These are phyloP conservation scores for Plasmodium billcollinsi DNA, from an alignment of 169 alveolate genomes.

Conservation along the genomic window DNA sequence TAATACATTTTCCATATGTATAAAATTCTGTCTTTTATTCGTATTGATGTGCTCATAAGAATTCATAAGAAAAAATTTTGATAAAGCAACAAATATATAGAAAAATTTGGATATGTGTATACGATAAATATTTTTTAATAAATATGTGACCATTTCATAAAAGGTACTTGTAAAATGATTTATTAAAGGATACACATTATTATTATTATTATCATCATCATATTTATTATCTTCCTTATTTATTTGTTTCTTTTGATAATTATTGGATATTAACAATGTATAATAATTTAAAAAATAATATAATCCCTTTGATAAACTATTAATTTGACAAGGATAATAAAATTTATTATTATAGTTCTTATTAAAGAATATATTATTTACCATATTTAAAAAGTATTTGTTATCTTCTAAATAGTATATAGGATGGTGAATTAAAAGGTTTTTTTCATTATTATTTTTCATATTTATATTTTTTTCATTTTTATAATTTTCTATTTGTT, in stretches of 20 bases:
- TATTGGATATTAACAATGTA: background rate
- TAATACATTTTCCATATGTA: conserved; percentile 5
- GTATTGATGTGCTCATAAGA: background rate
- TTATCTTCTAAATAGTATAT: background rate
- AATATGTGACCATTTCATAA: conserved; percentile 42
- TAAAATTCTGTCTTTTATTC: background rate
- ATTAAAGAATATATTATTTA: conserved; percentile 4
- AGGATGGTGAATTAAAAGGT: too few relatives aligned
- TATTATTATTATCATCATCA: background rate
- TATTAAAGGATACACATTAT: background rate
- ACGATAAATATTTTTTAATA: conserved; percentile 18
- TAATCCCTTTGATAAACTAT: conserved; percentile 12
- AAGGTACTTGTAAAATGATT: conserved; percentile 13
- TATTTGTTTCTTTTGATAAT: too few relatives aligned
- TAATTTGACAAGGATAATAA: conserved; percentile 16
- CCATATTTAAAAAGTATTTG: background rate
- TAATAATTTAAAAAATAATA: conserved; percentile 25
- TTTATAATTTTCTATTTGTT: too few relatives aligned
- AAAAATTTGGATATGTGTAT: conserved; percentile 39
- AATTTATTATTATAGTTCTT: background rate
- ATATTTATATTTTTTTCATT: too few relatives aligned
- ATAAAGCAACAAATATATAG: conserved; percentile 19
- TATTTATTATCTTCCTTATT: background rate
- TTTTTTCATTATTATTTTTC: too few relatives aligned
- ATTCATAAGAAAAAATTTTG: background rate